These are phyloP conservation scores for Tarenaya hassleriana DNA, from an alignment of 345 rosid species.

Conservation along the genomic window DNA sequence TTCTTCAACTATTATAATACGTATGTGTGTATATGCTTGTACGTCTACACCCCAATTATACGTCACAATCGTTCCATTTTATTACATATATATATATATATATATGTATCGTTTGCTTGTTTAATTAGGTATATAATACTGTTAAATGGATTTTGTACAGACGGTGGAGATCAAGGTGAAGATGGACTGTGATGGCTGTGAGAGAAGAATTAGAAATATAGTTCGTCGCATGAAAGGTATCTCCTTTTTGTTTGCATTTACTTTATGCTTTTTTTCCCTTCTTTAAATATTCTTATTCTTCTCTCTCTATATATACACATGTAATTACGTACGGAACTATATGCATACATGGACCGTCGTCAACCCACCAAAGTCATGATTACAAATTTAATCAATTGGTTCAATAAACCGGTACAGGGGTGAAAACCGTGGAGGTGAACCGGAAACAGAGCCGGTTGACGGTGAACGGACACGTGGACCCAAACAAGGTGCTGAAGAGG, in stretches of 20 bases:
- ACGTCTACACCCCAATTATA: not conserved
- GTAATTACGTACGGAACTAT: no score
- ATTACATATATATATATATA: not conserved
- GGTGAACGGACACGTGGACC: conserved; percentile 44
- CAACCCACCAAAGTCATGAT: conserved; percentile 5
- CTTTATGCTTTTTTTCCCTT: conserved; percentile 19
- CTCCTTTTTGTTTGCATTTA: conserved; percentile 27
- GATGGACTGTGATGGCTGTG: conserved; percentile 98
- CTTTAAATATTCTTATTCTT: conserved; percentile 24
- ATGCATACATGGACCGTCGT: no score
- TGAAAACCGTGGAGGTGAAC: conserved; percentile 40
- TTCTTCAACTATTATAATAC: no score
- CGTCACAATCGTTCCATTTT: not conserved
- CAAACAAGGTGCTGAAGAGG: conserved; percentile 46
- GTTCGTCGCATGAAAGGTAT: conserved; percentile 81
- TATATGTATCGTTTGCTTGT: conserved; percentile 13
- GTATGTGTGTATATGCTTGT: no score
- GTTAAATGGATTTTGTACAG: no score
- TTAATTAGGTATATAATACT: not conserved
- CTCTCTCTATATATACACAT: not conserved
- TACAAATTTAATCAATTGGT: conserved; percentile 15
- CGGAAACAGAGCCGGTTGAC: conserved; percentile 42
- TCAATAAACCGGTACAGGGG: conserved; percentile 29
- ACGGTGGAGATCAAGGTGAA: no score
- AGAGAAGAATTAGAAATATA: conserved; percentile 74